A percentile compares a stretch with the other conserved stretches of the same genome.
Evolutionary conservation across 1,284 basidiomycete genomes (phyloP).

Genomic region (Cystobasidium sp.): DNA sequence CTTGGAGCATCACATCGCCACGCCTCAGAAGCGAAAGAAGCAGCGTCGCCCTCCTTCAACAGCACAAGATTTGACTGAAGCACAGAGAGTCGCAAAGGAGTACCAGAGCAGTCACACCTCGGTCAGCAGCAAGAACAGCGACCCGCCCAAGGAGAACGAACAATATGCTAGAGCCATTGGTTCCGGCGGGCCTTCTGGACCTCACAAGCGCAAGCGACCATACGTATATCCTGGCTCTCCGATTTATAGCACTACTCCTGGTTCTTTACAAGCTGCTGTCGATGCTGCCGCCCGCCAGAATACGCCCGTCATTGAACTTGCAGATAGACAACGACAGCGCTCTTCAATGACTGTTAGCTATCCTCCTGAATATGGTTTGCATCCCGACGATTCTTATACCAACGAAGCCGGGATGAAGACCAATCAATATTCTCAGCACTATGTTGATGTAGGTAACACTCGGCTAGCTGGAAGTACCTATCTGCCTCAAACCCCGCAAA

Average conservation of each 20-base stretch:
- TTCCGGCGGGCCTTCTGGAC: not conserved
- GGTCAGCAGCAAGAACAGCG: not conserved
- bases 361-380: constrained; percentile 32
- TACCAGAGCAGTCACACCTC: constrained; percentile 4
- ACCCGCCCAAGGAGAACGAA: not conserved
- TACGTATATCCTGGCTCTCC: constrained; percentile 38
- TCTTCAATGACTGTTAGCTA: constrained; percentile 3
- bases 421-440: constrained; percentile 16
- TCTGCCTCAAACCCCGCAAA: not conserved
- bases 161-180: not conserved
- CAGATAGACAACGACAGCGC: constrained; percentile 22
- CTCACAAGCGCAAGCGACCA: constrained; percentile 20
- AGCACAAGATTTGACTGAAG: not conserved
- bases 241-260: constrained; percentile 26
- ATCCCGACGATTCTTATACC: not conserved
- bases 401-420: not conserved
- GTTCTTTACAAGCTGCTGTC: not conserved
- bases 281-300: not conserved
- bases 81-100: constrained; percentile 2
- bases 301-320: constrained; percentile 24
- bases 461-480: not conserved
- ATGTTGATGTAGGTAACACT: constrained; percentile 11
- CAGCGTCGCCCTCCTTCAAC: not conserved
- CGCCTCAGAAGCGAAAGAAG: not conserved
- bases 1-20: not conserved